Base-by-base conservation (phyloP, 345 rosid species). In the Durio zibethinus region DNA sequence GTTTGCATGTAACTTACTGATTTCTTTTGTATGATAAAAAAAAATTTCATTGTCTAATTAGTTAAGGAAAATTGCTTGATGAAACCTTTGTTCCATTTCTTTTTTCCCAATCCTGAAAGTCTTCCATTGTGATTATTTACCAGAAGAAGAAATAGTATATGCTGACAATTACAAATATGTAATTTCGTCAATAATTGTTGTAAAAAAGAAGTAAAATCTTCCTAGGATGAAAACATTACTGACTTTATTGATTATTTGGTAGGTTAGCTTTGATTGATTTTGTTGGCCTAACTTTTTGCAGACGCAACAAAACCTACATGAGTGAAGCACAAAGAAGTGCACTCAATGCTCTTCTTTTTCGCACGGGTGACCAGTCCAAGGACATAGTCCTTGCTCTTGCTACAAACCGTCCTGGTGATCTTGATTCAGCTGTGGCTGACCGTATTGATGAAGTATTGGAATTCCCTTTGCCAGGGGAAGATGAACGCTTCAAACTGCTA, bases 281-380 rank as follows among this genome's bases (percentile, higher is more conserved):
- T 71, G 23, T 69, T 62, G 42, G 61, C 27, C 36, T 4, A 52
- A 80, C 59, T 69, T 67, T 65, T 38, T 81, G 83, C 88, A 92
- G 98, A 89, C 87, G 97, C 74, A 95, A 93, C 84, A 95, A 93
- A 86, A 95, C 88, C 76, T 90, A 90, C 83, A 93, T 93, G 98
- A 95, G 99, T 80, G 98, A 95, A 91, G 98, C 98, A 27, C 99
- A 95, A 82, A 84, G 98, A 80, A 95, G 99, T 80, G 98, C 98
- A 68, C 84, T 95, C 9, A 95, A 95, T 81, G 97, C 99, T 4
- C 94, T 93, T 18, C 99, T 95, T 77, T 95, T 85, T 81, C 93
- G 91, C 8, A 95, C 97, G 0, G 98, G 99, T 56, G 97, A 93
- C 85, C 98, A 95, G 81, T 95, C 97, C 78, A 95, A 96, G 84